Evolutionary conservation across 2,329 filamentous ascomycete species (phyloP).

Genomic region (Arthrobotrys musiformis): DNA sequence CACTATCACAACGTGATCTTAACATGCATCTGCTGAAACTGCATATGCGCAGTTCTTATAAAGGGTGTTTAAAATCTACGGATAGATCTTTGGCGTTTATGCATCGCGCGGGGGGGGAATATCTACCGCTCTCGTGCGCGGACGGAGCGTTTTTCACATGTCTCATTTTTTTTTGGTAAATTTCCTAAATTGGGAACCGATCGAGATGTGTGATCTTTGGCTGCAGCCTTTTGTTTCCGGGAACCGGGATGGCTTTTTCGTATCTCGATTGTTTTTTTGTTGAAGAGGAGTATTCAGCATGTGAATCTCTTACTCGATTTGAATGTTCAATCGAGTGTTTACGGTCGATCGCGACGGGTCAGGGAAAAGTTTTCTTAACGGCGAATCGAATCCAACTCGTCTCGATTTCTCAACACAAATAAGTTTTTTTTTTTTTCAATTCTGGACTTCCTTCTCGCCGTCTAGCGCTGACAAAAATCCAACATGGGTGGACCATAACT

Average conservation of each 20-base stretch:
- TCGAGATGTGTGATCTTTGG: background rate
- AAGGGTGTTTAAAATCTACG: background rate
- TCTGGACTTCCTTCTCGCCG: background rate
- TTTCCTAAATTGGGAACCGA: background rate
- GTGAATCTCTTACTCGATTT: conserved; percentile 29
- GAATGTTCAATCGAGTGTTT: too few relatives aligned
- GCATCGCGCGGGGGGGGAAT: background rate
- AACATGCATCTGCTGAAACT: background rate
- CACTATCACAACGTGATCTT: background rate
- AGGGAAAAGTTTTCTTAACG: background rate
- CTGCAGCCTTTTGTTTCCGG: background rate
- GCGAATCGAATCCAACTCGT: conserved; percentile 35
- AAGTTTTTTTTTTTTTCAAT: too few relatives aligned
- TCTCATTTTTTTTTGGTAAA: background rate
- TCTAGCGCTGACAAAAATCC: conserved; percentile 33
- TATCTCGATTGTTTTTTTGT: background rate
- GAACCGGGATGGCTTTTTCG: background rate
- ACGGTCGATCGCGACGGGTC: background rate
- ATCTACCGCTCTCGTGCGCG: background rate
- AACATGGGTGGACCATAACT: conserved; percentile 24
- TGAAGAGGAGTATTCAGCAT: background rate
- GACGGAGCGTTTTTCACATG: background rate
- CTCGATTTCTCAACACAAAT: conserved; percentile 28
- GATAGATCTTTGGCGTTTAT: conserved; percentile 6
- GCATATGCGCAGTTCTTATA: background rate